Conservation (phyloP, 2,329 filamentous ascomycete genomes). For the Dichotomopilus funicola region DNA sequence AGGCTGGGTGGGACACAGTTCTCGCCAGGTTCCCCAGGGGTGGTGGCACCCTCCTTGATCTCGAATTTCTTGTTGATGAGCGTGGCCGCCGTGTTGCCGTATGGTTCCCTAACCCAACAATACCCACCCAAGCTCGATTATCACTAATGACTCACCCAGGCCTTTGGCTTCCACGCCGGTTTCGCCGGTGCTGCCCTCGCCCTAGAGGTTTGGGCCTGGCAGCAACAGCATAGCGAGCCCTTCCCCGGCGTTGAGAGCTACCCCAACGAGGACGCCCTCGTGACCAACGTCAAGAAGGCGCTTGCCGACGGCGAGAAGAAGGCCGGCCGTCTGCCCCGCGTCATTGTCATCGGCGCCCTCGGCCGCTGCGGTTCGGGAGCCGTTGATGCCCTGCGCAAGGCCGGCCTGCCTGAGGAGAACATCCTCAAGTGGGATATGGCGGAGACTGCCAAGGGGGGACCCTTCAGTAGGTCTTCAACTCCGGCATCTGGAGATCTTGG, state of each 20-base stretch:
- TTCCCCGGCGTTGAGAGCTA: conserved; percentile 63
- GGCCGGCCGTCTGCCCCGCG: conserved; percentile 60
- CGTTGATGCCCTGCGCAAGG: conserved; percentile 69
- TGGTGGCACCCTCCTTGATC: conserved; percentile 70
- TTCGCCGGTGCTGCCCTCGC: conserved; percentile 70
- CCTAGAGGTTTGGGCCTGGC: conserved; percentile 76
- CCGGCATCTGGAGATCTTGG: no score
- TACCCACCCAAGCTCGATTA: no score
- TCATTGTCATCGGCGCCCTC: conserved; percentile 80
- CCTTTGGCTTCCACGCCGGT: conserved; percentile 69
- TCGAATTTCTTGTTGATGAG: conserved; percentile 74
- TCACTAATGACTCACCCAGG: conserved; percentile 24
- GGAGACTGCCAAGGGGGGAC: conserved; percentile 70
- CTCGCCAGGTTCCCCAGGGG: conserved; percentile 74
- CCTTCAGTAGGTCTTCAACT: conserved; percentile 43
- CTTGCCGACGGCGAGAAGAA: conserved; percentile 59
- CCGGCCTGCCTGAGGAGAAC: conserved; percentile 62
- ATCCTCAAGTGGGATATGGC: conserved; percentile 68
- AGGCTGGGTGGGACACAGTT: conserved; percentile 71
- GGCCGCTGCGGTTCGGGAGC: conserved; percentile 81
- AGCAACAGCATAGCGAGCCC: conserved; percentile 55
- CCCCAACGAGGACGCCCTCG: conserved; percentile 66
- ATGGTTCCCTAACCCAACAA: neutral
- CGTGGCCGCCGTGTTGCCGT: conserved; percentile 60
- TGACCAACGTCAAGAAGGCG: conserved; percentile 65